Evolutionary conservation across 768 basidiomycete species (phyloP).

Genomic region (Cystobasidiopsis lactophilus): DNA sequence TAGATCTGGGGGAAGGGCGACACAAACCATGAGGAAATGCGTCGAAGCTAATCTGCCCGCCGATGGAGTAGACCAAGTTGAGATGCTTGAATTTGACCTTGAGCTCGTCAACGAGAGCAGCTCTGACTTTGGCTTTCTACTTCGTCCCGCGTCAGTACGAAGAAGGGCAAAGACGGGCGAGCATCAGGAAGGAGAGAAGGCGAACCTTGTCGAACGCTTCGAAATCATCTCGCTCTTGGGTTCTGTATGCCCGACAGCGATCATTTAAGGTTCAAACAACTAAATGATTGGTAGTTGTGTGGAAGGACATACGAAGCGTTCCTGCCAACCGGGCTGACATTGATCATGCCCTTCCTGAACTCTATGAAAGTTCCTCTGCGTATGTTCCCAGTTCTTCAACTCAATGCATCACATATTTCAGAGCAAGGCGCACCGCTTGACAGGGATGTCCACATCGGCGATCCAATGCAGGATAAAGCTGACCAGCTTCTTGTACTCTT

Average conservation of each 20-base stretch:
- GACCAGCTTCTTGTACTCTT: constrained; percentile 69
- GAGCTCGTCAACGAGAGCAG: constrained; percentile 53
- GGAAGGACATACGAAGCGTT: constrained; percentile 54
- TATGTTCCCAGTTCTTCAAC: not conserved
- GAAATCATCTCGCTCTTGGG: constrained; percentile 61
- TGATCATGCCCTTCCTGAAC: constrained; percentile 89
- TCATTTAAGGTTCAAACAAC: too few relatives aligned
- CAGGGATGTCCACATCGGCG: constrained; percentile 77
- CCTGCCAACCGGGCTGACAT: constrained; percentile 84
- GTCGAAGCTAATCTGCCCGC: constrained; percentile 91
- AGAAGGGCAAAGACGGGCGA: too few relatives aligned
- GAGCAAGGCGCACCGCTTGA: constrained; percentile 46
- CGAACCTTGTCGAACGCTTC: constrained; percentile 55
- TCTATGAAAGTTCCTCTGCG: constrained; percentile 83
- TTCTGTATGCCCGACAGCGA: constrained; percentile 29
- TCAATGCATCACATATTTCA: not conserved
- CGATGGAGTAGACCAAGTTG: constrained; percentile 70
- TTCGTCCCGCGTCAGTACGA: too few relatives aligned
- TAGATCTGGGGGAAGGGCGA: too few relatives aligned
- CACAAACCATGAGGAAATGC: constrained; percentile 27
- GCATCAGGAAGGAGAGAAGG: not conserved
- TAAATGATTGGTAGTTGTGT: not conserved
- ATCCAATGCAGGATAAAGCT: constrained; percentile 85
- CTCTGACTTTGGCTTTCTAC: constrained; percentile 48
- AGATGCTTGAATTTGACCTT: constrained; percentile 64